These are phyloP conservation scores for Hanseniaspora valbyensis DNA, from an alignment of 805 yeast species.

Conservation along the genomic window DNA sequence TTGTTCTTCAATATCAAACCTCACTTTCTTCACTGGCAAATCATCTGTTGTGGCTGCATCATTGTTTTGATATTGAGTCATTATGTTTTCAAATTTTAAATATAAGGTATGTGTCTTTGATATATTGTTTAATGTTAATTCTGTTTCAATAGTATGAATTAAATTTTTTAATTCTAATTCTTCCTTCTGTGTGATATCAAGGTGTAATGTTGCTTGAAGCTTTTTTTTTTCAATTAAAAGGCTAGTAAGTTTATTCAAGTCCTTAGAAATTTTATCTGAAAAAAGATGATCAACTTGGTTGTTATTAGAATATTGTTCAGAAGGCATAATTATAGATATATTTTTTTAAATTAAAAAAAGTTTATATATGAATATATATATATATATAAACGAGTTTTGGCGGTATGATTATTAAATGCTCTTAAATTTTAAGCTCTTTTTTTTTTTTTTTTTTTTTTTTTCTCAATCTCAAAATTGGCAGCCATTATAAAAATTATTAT, in stretches of 20 bases:
- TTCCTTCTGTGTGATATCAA: neutral
- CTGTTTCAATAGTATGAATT: neutral
- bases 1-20: slow-evolving; percentile 11
- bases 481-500: too few relatives aligned
- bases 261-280: neutral
- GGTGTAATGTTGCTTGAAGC: neutral
- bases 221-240: neutral
- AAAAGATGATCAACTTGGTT: neutral
- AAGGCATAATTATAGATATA: too few relatives aligned
- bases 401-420: too few relatives aligned
- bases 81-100: neutral
- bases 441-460: too few relatives aligned
- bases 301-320: too few relatives aligned
- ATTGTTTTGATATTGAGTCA: neutral
- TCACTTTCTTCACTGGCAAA: slow-evolving; percentile 1
- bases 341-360: too few relatives aligned
- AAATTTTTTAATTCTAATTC: neutral
- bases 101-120: neutral
- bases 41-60: neutral
- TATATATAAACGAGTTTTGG: too few relatives aligned
- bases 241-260: neutral
- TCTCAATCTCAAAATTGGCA: too few relatives aligned
- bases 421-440: too few relatives aligned
- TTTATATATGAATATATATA: too few relatives aligned
- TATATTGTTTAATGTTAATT: neutral